phyloP scores from a whole-genome alignment of 2,329 filamentous ascomycete species.

The Pyrenophora tritici-repentis region DNA sequence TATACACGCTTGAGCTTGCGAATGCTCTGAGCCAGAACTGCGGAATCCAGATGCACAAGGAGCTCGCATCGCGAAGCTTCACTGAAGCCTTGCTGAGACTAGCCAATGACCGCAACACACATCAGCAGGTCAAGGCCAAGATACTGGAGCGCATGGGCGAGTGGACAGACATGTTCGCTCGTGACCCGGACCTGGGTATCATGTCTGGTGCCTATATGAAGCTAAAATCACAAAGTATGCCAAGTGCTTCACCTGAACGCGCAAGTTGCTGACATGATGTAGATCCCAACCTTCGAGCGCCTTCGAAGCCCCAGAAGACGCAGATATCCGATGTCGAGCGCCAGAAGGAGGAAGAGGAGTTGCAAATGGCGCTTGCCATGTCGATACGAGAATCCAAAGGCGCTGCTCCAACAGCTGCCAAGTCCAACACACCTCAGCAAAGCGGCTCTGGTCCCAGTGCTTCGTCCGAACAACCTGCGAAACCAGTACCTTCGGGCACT shows the following conservation, averaged over 20 bases:
- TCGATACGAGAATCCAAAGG: slow-evolving; percentile 83
- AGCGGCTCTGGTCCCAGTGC: slow-evolving; percentile 26
- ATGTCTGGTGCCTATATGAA: slow-evolving; percentile 95
- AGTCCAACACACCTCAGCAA: slow-evolving; percentile 49
- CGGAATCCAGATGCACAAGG: slow-evolving; percentile 82
- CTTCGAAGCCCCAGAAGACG: slow-evolving; percentile 91
- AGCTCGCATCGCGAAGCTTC: slow-evolving; percentile 87
- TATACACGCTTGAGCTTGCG: slow-evolving; percentile 88
- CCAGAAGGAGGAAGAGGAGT: slow-evolving; percentile 93
- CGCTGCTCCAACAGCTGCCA: slow-evolving; percentile 47
- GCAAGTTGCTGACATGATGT: slow-evolving; percentile 37
- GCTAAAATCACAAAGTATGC: slow-evolving; percentile 70
- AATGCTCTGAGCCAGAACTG: slow-evolving; percentile 94
- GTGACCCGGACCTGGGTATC: slow-evolving; percentile 88
- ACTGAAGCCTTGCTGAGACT: slow-evolving; percentile 91
- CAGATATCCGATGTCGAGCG: slow-evolving; percentile 88
- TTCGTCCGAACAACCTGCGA: slow-evolving; percentile 52
- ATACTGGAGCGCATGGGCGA: slow-evolving; percentile 95
- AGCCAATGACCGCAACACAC: slow-evolving; percentile 91
- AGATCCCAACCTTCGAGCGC: slow-evolving; percentile 89
- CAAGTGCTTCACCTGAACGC: background rate
- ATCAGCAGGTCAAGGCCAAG: slow-evolving; percentile 95
- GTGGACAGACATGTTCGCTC: slow-evolving; percentile 93
- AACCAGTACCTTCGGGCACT: slow-evolving; percentile 75
- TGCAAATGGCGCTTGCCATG: slow-evolving; percentile 92